Conservation (phyloP, 441 rosid genomes). For the Kokia cookei region DNA sequence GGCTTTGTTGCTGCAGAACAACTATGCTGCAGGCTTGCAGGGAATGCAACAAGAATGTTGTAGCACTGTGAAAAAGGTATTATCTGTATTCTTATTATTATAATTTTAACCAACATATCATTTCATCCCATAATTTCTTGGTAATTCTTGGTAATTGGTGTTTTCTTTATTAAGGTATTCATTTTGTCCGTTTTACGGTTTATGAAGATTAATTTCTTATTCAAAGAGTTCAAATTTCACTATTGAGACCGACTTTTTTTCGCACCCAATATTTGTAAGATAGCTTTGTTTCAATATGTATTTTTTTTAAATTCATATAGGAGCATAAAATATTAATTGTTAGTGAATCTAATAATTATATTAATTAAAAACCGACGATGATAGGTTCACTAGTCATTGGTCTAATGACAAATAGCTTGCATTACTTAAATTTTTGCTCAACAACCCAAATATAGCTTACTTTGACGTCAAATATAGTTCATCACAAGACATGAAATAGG, state of each 20-base stretch:
- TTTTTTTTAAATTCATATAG: neutral
- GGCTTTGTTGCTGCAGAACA: conserved; percentile 25
- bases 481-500: neutral
- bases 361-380: too few species aligned
- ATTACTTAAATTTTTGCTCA: too few species aligned
- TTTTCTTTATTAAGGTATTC: conserved; percentile 9
- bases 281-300: neutral
- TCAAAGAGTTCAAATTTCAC: conserved; percentile 1
- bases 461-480: neutral
- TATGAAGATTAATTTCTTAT: neutral
- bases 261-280: neutral
- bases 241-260: neutral
- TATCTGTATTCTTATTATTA: conserved; percentile 45
- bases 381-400: too few species aligned
- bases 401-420: too few species aligned
- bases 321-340: neutral
- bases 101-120: neutral
- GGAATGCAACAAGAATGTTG: conserved; percentile 44
- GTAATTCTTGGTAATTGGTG: conserved; percentile 2
- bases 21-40: conserved; percentile 45
- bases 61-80: conserved; percentile 57
- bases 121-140: conserved; percentile 10
- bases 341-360: too few species aligned
- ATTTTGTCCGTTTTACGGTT: too few species aligned
- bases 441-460: neutral